These are phyloP conservation scores for Trichosporon sp. DNA, from an alignment of 1,284 basidiomycete species.

Conservation along the genomic window DNA sequence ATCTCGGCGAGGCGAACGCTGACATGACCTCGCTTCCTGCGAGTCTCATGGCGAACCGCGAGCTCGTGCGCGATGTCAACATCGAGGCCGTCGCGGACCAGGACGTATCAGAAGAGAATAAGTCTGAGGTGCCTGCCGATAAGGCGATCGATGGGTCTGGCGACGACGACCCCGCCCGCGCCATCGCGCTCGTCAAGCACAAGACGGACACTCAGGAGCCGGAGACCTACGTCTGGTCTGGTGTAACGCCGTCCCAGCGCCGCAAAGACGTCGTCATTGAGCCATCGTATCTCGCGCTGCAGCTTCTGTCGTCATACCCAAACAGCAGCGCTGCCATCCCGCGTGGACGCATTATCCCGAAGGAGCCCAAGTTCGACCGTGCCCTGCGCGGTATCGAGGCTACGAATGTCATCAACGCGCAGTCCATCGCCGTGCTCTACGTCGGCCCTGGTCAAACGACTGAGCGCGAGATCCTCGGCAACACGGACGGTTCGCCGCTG, in stretches of 20 bases:
- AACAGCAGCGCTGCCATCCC: conserved; percentile 55
- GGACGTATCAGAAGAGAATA: background rate
- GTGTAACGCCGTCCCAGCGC: conserved; percentile 78
- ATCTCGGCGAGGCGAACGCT: conserved; percentile 77
- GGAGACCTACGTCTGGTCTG: conserved; percentile 74
- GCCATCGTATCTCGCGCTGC: conserved; percentile 83
- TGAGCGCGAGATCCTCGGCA: conserved; percentile 85
- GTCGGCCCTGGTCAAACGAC: conserved; percentile 86
- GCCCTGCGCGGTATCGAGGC: conserved; percentile 74
- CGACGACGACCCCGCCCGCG: background rate
- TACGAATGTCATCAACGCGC: conserved; percentile 94
- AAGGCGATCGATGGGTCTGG: conserved; percentile 3
- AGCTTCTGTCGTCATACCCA: conserved; percentile 77
- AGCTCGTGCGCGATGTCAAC: conserved; percentile 40
- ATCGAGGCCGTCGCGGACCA: conserved; percentile 13
- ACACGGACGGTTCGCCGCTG: conserved; percentile 88
- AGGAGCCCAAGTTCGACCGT: conserved; percentile 63
- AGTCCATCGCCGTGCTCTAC: conserved; percentile 95
- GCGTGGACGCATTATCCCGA: conserved; percentile 58
- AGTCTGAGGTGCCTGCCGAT: background rate
- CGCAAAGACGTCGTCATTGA: conserved; percentile 82
- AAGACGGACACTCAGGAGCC: conserved; percentile 38
- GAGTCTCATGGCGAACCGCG: conserved; percentile 71
- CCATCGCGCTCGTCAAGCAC: conserved; percentile 13
- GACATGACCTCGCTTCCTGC: conserved; percentile 72